Evolutionary conservation across 192 early-diverging fungal species (phyloP).

Genomic region (Cladochytrium replicatum): DNA sequence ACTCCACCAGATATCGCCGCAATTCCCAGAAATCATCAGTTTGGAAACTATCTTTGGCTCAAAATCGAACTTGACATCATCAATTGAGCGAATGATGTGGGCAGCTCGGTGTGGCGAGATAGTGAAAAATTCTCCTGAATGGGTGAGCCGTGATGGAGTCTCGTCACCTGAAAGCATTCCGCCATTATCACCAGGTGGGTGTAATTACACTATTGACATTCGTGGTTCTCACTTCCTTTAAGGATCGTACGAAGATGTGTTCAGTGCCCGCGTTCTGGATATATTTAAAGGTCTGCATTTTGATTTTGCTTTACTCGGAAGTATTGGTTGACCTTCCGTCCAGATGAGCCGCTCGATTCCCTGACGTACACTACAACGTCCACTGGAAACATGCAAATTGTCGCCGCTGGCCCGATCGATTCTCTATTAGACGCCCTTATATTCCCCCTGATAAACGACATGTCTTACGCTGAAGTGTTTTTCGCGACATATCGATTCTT

Average conservation of each 20-base stretch:
- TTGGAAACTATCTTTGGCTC: slow-evolving; percentile 19
- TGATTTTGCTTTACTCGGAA: background rate
- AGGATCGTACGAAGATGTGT: slow-evolving; percentile 23
- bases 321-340: slow-evolving; percentile 9
- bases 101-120: slow-evolving; percentile 18
- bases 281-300: slow-evolving; percentile 23
- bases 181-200: too few relatives aligned
- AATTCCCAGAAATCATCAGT: slow-evolving; percentile 15
- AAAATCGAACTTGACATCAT: background rate
- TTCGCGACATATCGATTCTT: slow-evolving; percentile 44
- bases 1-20: background rate
- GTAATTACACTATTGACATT: too few relatives aligned
- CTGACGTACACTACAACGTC: slow-evolving; percentile 10
- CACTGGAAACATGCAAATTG: slow-evolving; percentile 16
- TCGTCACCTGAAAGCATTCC: background rate
- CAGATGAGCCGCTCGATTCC: slow-evolving; percentile 17
- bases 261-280: slow-evolving; percentile 25
- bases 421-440: slow-evolving; percentile 37
- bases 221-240: too few relatives aligned
- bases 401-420: slow-evolving; percentile 19
- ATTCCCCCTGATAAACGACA: slow-evolving; percentile 33
- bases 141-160: background rate
- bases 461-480: slow-evolving; percentile 44
- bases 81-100: slow-evolving; percentile 23
- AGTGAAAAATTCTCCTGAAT: slow-evolving; percentile 8